phyloP scores from a whole-genome alignment of 495 filamentous ascomycete genomes.

The Aspergillus baeticus region DNA sequence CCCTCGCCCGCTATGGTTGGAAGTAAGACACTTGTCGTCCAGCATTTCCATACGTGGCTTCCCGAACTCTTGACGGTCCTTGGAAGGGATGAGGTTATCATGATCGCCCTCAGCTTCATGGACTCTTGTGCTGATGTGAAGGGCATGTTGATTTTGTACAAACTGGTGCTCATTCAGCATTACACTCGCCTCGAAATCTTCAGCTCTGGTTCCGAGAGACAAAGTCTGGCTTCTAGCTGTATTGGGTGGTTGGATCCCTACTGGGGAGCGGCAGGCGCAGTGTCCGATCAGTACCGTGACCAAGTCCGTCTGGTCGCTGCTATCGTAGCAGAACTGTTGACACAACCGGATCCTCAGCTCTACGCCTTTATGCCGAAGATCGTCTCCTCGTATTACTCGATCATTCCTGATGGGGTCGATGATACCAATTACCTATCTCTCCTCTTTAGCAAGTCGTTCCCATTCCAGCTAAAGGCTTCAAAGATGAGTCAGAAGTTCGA shows the following conservation, averaged over 20 bases:
- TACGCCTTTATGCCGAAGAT: conserved; percentile 89
- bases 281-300: conserved; percentile 85
- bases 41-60: conserved; percentile 96
- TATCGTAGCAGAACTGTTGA: conserved; percentile 79
- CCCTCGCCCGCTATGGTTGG: conserved; percentile 81
- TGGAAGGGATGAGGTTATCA: conserved; percentile 78
- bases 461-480: conserved; percentile 75
- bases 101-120: conserved; percentile 90
- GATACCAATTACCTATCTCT: conserved; percentile 73
- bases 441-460: conserved; percentile 86
- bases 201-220: conserved; percentile 68
- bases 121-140: conserved; percentile 85
- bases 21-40: conserved; percentile 91
- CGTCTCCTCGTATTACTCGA: conserved; percentile 80
- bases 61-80: conserved; percentile 80
- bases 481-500: conserved; percentile 67
- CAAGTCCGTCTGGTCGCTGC: conserved; percentile 92
- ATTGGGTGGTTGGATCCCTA: conserved; percentile 90
- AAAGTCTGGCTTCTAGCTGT: conserved; percentile 74
- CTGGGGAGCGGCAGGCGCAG: conserved; percentile 74
- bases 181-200: conserved; percentile 80
- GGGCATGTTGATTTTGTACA: conserved; percentile 92
- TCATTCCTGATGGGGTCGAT: conserved; percentile 61
- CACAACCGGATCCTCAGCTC: conserved; percentile 74
- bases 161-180: conserved; percentile 88